Base-by-base conservation (phyloP, 2,329 filamentous ascomycete species). In the Fusarium xyrophilum region DNA sequence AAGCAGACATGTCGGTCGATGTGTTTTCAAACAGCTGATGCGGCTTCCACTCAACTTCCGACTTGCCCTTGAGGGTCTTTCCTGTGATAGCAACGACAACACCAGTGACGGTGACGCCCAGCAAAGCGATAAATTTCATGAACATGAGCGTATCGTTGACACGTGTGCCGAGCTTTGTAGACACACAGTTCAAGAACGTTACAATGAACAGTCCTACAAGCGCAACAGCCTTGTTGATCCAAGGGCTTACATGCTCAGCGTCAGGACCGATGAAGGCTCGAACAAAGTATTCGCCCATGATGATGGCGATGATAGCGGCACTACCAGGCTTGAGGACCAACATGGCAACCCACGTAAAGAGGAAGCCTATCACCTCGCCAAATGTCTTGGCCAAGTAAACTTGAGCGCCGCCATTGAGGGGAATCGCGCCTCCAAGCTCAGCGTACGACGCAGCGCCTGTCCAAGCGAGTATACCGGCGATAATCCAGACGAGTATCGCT, bases 251-350 rank as follows among this genome's bases (percentile, higher is more conserved):
- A 27, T 89, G 88, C 74, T 92, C 89, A 5, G 92, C 92, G 60
- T 97, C 93, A n/a, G 93, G 89, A 12, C 94, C 94, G 61, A 97
- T 90, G 43, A 91, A 86, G 17, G 93, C 94, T 47, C 93, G 87
- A 55, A 97, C 93, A n/a, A 97, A 83, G 76, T 99, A 99, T 80
- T 99, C 96, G 43, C 96, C 96, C 84, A 98, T 97, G 75, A 99
- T 97, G 71, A 99, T 97, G 69, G 95, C 87, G 69, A 99, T 93
- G 76, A 99, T 99, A 65, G 96, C 96, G 13, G 93, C 90, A 39
- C 92, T 92, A 5, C 96, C 96, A 1, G 96, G 96, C 81, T 97
- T 98, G 65, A 99, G 83, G 15, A 99, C 96, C 63, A 96, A 86
- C 19, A 98, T 93, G 1, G 96, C 94, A 53, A 93, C 93, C 96